phyloP scores from a whole-genome alignment of 1,284 basidiomycete species.

The Moesziomyces aphidis region DNA sequence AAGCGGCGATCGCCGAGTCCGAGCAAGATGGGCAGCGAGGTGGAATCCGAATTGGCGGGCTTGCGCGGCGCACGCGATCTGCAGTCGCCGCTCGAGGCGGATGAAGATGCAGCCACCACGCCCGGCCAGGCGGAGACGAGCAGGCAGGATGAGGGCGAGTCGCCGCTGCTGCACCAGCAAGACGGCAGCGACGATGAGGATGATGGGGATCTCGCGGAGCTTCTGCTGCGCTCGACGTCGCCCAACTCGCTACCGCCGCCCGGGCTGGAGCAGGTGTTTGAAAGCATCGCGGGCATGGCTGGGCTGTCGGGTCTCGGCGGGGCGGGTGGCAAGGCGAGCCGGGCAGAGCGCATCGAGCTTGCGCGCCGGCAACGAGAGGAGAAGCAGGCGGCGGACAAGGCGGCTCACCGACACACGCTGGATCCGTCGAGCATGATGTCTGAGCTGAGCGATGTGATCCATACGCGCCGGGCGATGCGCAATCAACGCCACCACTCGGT shows the following conservation, averaged over 20 bases:
- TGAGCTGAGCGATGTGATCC: constrained; percentile 56
- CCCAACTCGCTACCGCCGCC: constrained; percentile 56
- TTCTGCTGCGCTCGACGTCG: constrained; percentile 50
- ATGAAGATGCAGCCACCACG: constrained; percentile 40
- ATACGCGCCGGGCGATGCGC: constrained; percentile 25
- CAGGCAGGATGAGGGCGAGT: not conserved
- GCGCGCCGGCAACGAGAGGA: constrained; percentile 34
- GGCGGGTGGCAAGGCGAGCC: constrained; percentile 25
- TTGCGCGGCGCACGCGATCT: constrained; percentile 28
- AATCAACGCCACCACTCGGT: constrained; percentile 30
- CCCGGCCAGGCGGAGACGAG: not conserved
- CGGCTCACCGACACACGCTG: constrained; percentile 22
- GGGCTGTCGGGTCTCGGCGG: constrained; percentile 9
- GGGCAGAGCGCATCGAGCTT: constrained; percentile 57
- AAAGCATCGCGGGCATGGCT: constrained; percentile 53
- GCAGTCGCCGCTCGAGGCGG: constrained; percentile 53
- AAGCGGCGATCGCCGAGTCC: constrained; percentile 38
- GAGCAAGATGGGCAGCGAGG: constrained; percentile 13
- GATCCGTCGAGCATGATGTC: constrained; percentile 43
- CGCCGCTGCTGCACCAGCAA: not conserved
- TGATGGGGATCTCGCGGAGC: constrained; percentile 29
- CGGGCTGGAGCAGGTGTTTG: constrained; percentile 62
- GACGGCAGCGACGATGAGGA: constrained; percentile 27
- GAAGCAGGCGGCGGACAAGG: constrained; percentile 9
- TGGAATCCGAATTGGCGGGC: constrained; percentile 15